Evolutionary conservation across 2,329 filamentous ascomycete species (phyloP).

Genomic region (Coniella vitis): DNA sequence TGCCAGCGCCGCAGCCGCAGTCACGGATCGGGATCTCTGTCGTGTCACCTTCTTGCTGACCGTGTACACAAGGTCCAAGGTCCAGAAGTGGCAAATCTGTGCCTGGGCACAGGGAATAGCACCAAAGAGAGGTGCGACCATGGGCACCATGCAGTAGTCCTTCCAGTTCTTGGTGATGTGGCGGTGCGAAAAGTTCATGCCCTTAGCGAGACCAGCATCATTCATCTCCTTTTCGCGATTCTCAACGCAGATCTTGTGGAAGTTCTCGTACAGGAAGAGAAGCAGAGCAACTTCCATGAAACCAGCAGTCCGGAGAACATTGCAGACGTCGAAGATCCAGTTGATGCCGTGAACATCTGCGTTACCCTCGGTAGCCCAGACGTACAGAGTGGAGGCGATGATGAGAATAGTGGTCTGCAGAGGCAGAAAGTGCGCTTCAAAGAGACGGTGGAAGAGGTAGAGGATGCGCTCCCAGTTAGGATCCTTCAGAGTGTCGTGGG

Average conservation of each 20-base stretch:
- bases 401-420: slow-evolving; percentile 61
- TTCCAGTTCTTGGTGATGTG: slow-evolving; percentile 47
- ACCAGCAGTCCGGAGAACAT: slow-evolving; percentile 51
- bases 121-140: slow-evolving; percentile 62
- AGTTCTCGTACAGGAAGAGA: slow-evolving; percentile 61
- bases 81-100: slow-evolving; percentile 64
- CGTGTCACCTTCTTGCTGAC: slow-evolving; percentile 64
- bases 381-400: slow-evolving; percentile 54
- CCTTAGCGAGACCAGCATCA: slow-evolving; percentile 55
- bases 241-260: slow-evolving; percentile 55
- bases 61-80: slow-evolving; percentile 60
- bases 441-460: slow-evolving; percentile 59
- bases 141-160: slow-evolving; percentile 59
- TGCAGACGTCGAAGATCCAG: slow-evolving; percentile 56
- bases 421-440: slow-evolving; percentile 67
- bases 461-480: slow-evolving; percentile 50
- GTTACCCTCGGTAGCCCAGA: slow-evolving; percentile 43
- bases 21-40: slow-evolving; percentile 38
- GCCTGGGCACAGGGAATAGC: slow-evolving; percentile 62
- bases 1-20: slow-evolving; percentile 22
- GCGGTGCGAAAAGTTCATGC: slow-evolving; percentile 59
- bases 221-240: slow-evolving; percentile 60
- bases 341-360: slow-evolving; percentile 45
- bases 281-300: slow-evolving; percentile 58
- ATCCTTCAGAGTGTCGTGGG: slow-evolving; percentile 41